Evolutionary conservation across 2,329 filamentous ascomycete genomes (phyloP).

Genomic region (Cytospora leucostoma): DNA sequence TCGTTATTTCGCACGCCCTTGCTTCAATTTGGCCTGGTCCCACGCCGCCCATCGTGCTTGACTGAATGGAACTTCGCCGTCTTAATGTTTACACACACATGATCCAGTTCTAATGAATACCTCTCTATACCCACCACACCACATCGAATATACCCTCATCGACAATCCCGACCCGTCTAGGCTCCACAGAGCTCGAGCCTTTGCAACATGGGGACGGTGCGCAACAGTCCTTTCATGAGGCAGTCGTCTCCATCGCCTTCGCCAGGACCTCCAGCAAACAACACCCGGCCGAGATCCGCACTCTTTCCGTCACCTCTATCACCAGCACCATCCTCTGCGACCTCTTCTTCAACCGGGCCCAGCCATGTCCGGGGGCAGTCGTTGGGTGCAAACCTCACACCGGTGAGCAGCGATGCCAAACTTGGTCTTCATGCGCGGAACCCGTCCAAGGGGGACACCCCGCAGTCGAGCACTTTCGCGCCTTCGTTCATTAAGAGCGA

Average conservation of each 20-base stretch:
- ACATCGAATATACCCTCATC: background rate
- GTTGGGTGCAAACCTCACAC: constrained; percentile 17
- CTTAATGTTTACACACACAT: constrained; percentile 27
- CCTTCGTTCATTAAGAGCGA: constrained; percentile 94
- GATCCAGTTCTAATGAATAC: constrained; percentile 23
- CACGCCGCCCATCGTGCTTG: constrained; percentile 14
- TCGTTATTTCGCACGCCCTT: constrained; percentile 9
- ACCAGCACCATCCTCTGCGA: constrained; percentile 2
- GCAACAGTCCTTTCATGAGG: constrained; percentile 78
- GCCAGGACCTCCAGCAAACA: constrained; percentile 41
- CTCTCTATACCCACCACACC: constrained; percentile 6
- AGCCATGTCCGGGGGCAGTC: constrained; percentile 21
- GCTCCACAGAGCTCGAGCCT: background rate
- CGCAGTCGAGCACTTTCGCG: constrained; percentile 81
- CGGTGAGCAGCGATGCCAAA: constrained; percentile 26
- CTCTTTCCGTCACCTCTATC: constrained; percentile 58
- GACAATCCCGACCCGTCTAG: background rate
- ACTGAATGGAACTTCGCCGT: constrained; percentile 6
- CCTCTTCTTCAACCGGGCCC: background rate
- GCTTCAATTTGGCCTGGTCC: constrained; percentile 15
- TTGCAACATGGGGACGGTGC: constrained; percentile 52
- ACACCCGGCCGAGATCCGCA: constrained; percentile 72
- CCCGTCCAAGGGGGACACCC: constrained; percentile 66
- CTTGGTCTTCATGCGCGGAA: constrained; percentile 49
- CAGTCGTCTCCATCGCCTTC: constrained; percentile 67